Evolutionary conservation across 2,329 filamentous ascomycete species (phyloP).

Genomic region (Monilinia fructicola): DNA sequence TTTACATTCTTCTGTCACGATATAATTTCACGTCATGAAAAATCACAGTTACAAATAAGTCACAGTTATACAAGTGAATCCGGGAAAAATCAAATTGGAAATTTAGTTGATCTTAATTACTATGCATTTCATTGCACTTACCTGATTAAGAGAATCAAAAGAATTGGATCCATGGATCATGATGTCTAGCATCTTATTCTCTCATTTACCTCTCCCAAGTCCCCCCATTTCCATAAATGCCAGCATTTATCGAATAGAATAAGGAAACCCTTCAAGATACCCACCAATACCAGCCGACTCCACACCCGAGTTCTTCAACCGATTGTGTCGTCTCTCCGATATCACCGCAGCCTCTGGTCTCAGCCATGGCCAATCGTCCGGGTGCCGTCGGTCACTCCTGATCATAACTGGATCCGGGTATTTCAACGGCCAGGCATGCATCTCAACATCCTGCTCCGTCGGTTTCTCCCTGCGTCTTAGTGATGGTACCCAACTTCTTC

Average conservation of each 20-base stretch:
- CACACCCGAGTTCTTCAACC: too few relatives aligned
- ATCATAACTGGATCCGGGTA: neutral
- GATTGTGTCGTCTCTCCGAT: neutral
- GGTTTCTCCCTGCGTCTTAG: too few relatives aligned
- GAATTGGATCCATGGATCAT: too few relatives aligned
- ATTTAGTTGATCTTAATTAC: neutral
- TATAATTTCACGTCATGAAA: neutral
- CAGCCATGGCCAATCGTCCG: neutral
- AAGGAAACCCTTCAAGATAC: conserved; percentile 8
- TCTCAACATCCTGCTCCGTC: neutral
- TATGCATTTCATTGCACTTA: neutral
- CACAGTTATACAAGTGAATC: neutral
- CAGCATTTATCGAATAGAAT: neutral
- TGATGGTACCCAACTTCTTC: neutral
- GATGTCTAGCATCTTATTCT: neutral
- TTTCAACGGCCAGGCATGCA: neutral
- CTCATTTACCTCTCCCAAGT: neutral
- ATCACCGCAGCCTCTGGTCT: neutral
- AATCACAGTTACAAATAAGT: neutral
- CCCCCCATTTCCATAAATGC: neutral
- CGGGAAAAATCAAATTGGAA: neutral
- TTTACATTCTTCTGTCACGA: neutral
- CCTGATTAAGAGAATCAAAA: neutral
- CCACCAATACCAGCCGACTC: too few relatives aligned
- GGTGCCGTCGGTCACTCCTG: neutral